phyloP scores from a whole-genome alignment of 441 rosid genomes.

The Eutrema salsugineum region DNA sequence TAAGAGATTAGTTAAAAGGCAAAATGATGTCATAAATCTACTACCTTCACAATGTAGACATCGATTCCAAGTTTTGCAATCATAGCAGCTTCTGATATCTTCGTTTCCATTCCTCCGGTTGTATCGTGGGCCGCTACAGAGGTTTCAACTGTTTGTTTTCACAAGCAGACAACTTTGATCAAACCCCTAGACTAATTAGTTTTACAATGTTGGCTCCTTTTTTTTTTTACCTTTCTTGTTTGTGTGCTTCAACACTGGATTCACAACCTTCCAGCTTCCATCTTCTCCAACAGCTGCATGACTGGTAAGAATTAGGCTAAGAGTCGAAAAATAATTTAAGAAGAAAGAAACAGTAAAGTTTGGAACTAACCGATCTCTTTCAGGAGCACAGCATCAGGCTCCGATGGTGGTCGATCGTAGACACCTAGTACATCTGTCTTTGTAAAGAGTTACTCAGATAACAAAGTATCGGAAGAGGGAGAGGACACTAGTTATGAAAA shows the following conservation, averaged over 20 bases:
- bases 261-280: conserved; percentile 78
- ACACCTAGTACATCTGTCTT: conserved; percentile 94
- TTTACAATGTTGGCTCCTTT: background rate
- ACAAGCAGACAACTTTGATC: background rate
- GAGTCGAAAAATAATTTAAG: background rate
- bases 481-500: background rate
- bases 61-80: conserved; percentile 89
- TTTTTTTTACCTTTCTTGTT: conserved; percentile 48
- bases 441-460: conserved; percentile 40
- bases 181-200: background rate
- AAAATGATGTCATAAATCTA: background rate
- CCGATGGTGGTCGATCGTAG: conserved; percentile 88
- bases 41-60: conserved; percentile 89
- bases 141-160: conserved; percentile 54
- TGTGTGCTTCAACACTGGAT: conserved; percentile 44
- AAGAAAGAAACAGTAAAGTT: background rate
- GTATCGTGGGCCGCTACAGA: conserved; percentile 91
- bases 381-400: conserved; percentile 66
- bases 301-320: background rate
- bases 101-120: conserved; percentile 91
- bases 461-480: conserved; percentile 13
- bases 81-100: conserved; percentile 88
- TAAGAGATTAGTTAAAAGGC: background rate
- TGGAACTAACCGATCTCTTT: conserved; percentile 73
- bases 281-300: conserved; percentile 72